phyloP scores from a whole-genome alignment of 2,329 filamentous ascomycete genomes.

The Aurifilum marmelostoma region DNA sequence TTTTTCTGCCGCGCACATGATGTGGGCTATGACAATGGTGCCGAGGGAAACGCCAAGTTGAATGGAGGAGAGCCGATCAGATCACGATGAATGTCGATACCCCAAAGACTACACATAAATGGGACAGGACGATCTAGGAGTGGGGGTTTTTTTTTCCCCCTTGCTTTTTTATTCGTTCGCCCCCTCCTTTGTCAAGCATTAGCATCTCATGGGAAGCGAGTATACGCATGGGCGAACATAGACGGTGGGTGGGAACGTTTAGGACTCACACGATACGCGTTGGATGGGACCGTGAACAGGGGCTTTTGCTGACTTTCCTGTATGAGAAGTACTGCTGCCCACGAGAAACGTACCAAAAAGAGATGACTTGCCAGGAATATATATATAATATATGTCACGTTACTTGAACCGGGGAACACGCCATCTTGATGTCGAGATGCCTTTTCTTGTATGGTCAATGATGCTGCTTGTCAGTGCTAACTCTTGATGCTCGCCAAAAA shows the following conservation, averaged over 20 bases:
- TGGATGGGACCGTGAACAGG: background rate
- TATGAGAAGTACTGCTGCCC: conserved; percentile 13
- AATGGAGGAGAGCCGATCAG: background rate
- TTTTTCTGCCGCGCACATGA: background rate
- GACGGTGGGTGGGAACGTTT: background rate
- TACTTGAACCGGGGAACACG: background rate
- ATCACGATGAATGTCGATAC: background rate
- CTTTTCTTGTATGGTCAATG: background rate
- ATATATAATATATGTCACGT: background rate
- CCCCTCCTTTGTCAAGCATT: background rate
- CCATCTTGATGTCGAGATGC: background rate
- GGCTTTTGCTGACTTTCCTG: conserved; percentile 3
- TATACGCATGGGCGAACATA: background rate
- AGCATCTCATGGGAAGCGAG: conserved; percentile 2
- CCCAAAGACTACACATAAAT: background rate
- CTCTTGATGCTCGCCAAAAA: background rate
- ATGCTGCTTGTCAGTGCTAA: conserved; percentile 1
- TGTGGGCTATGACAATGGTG: background rate
- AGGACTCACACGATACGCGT: background rate
- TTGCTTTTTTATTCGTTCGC: background rate
- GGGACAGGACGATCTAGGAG: background rate
- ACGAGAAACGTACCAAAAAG: background rate
- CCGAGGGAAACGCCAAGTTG: background rate
- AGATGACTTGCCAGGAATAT: background rate
- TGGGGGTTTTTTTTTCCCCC: background rate